Evolutionary conservation across 768 basidiomycete genomes (phyloP).

Genomic region (Auriscalpium microsporum): DNA sequence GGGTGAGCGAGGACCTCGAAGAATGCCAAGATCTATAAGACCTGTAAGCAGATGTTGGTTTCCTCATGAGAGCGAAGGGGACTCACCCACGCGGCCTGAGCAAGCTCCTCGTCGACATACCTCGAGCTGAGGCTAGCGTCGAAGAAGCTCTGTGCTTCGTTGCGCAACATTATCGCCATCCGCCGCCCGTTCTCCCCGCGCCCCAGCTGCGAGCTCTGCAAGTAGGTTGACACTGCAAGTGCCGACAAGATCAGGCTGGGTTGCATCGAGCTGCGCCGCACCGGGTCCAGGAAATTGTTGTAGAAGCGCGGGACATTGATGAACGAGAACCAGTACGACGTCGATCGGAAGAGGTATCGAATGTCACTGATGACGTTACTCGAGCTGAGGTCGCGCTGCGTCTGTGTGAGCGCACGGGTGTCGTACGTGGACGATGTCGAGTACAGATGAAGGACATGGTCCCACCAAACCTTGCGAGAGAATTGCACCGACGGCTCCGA

Average conservation of each 20-base stretch:
- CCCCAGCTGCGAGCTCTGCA: slow-evolving; percentile 59
- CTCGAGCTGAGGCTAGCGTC: slow-evolving; percentile 64
- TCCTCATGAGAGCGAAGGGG: background rate
- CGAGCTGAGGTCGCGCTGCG: slow-evolving; percentile 39
- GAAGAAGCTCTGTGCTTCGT: slow-evolving; percentile 61
- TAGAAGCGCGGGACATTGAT: slow-evolving; percentile 67
- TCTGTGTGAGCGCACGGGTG: slow-evolving; percentile 23
- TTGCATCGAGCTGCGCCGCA: slow-evolving; percentile 47
- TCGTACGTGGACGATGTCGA: slow-evolving; percentile 3
- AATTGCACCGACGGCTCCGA: slow-evolving; percentile 58
- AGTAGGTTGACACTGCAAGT: slow-evolving; percentile 59
- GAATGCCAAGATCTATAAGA: slow-evolving; percentile 50
- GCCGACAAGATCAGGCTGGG: slow-evolving; percentile 57
- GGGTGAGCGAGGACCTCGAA: slow-evolving; percentile 72
- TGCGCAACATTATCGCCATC: slow-evolving; percentile 50
- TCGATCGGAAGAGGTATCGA: slow-evolving; percentile 52
- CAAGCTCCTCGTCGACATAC: slow-evolving; percentile 67
- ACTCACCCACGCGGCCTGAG: slow-evolving; percentile 69
- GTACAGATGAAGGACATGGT: slow-evolving; percentile 55
- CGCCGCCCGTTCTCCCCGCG: slow-evolving; percentile 41
- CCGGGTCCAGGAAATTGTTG: slow-evolving; percentile 47
- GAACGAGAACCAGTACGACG: slow-evolving; percentile 69
- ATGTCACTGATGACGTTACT: slow-evolving; percentile 46
- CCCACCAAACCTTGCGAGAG: slow-evolving; percentile 74
- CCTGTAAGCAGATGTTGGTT: slow-evolving; percentile 1